Base-by-base conservation (phyloP, 2,329 filamentous ascomycete species). In the Capronia americana region DNA sequence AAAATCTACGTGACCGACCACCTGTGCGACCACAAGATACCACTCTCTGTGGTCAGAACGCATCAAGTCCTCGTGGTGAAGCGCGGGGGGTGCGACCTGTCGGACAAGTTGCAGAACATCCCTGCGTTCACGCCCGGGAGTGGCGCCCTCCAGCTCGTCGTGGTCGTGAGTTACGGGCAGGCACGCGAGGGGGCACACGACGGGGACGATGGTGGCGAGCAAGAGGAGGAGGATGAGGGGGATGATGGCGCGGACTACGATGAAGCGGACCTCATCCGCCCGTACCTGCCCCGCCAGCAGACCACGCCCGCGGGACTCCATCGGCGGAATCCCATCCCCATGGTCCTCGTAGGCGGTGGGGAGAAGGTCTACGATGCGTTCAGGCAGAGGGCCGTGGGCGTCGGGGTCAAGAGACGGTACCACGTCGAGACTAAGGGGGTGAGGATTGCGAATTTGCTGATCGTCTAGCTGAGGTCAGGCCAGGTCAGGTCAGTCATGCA, bases 51-150 rank as follows among this genome's bases (percentile, higher is more conserved):
- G 2, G 83, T 82, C 0, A 82, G 81, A 48, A 79, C 77, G 1
- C 79, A 96, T 78, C 89, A 97, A 59, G 83, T 98, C 66, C 88
- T 99, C 66, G 86, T 97, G 57, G 84, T 98, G 73, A 88, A 87
- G 30, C 88, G 95, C 5, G 94, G 95, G 46, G 88, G 87, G 0
- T 99, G 95, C 80, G 90, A 86, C 26, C 98, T 98, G 77, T 89
- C 87, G 41, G 81, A 90, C 30, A 99, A 99, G 77, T 80, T 98
- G 0, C 84, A 85, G 59, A 93, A 92, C 70, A 93, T 98, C n/a
- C 93, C 94, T 0, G 86, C 87, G 10, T 94, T 89, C 75, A 83
- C 88, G 1, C 88, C 91, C 0, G 82, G 83, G 0, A 76, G 82
- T 0, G 76, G 78, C 2, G 84, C 88, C 0, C 81, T 98, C 20